A percentile compares a stretch with the other conserved stretches of the same genome.
phyloP scores from a whole-genome alignment of 2,329 filamentous ascomycete species.

The Diaporthe vexans region DNA sequence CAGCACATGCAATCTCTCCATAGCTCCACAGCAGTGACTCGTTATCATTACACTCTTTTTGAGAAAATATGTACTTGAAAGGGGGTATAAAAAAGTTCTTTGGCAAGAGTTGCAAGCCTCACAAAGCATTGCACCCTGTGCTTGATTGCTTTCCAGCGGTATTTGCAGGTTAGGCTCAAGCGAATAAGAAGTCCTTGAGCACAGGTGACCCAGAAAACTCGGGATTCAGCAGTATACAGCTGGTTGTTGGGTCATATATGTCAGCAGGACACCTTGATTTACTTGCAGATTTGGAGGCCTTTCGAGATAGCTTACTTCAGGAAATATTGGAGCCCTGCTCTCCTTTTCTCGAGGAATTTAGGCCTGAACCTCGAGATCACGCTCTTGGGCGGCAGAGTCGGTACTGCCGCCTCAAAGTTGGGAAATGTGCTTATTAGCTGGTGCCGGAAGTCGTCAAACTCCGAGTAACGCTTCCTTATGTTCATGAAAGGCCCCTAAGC shows the following conservation, averaged over 20 bases:
- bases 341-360: conserved; percentile 86
- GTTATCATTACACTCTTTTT: conserved; percentile 41
- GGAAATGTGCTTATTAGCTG: conserved; percentile 86
- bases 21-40: conserved; percentile 3
- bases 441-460: conserved; percentile 87
- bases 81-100: conserved; percentile 36
- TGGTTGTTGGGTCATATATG: conserved; percentile 54
- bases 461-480: conserved; percentile 85
- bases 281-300: background rate
- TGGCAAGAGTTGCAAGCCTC: background rate
- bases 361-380: conserved; percentile 88
- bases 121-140: background rate
- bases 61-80: conserved; percentile 33
- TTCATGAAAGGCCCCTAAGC: conserved; percentile 71
- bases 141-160: background rate
- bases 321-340: conserved; percentile 89
- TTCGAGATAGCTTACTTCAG: conserved; percentile 77
- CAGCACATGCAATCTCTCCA: background rate
- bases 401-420: conserved; percentile 85
- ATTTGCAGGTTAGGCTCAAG: conserved; percentile 52
- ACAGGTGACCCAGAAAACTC: conserved; percentile 94
- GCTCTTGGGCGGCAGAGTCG: conserved; percentile 91
- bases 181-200: conserved; percentile 90
- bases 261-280: background rate
- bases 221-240: conserved; percentile 91